Evolutionary conservation across 2,329 filamentous ascomycete species (phyloP).

Genomic region (Fusarium fujikuroi): DNA sequence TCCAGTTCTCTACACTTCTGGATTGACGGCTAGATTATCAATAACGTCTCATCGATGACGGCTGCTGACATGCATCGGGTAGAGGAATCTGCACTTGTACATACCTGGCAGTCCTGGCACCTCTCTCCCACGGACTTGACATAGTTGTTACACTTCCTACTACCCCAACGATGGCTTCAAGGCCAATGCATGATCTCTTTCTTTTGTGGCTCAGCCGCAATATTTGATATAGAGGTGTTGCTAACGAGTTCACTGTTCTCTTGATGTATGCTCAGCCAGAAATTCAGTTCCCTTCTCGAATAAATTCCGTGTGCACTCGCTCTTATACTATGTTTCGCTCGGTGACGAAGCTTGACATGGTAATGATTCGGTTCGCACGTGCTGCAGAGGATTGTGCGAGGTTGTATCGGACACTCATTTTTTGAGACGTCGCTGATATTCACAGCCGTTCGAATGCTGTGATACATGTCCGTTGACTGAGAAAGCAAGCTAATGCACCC

Average conservation of each 20-base stretch:
- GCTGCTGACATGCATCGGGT: slow-evolving; percentile 8
- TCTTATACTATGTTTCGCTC: slow-evolving; percentile 34
- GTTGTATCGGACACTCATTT: slow-evolving; percentile 19
- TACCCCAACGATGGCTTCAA: slow-evolving; percentile 40
- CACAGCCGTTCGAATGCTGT: slow-evolving; percentile 24
- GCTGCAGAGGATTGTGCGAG: slow-evolving; percentile 27
- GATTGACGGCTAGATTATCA: slow-evolving; percentile 17
- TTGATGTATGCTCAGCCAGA: slow-evolving; percentile 12
- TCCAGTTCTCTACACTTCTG: slow-evolving; percentile 34
- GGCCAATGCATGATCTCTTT: slow-evolving; percentile 38
- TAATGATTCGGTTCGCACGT: slow-evolving; percentile 35
- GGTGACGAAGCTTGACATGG: slow-evolving; percentile 4
- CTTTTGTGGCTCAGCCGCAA: background rate
- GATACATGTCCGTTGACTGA: slow-evolving; percentile 25
- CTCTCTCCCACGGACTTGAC: slow-evolving; percentile 33
- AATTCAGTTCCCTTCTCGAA: background rate
- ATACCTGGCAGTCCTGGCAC: slow-evolving; percentile 39
- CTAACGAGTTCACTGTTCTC: slow-evolving; percentile 8
- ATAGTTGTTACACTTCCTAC: slow-evolving; percentile 36
- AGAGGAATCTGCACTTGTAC: slow-evolving; percentile 9
- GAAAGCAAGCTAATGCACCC: background rate
- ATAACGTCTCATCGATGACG: slow-evolving; percentile 19
- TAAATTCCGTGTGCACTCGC: slow-evolving; percentile 11
- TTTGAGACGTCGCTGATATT: slow-evolving; percentile 31
- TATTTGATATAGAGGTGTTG: background rate